Conservation (phyloP, 805 yeast genomes). For the Barnettozyma vustinii region DNA sequence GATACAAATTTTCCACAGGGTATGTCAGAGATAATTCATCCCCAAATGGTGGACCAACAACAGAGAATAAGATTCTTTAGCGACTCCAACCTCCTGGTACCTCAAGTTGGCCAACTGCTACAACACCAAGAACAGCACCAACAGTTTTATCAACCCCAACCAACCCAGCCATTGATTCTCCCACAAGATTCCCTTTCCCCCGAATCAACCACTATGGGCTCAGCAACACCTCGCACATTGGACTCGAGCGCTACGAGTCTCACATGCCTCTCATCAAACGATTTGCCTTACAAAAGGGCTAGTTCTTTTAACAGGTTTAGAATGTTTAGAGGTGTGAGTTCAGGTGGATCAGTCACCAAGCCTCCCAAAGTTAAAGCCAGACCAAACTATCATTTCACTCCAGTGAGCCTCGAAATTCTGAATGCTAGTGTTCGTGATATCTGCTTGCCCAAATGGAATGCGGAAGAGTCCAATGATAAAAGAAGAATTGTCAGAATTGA, state of each 20-base stretch:
- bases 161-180: neutral
- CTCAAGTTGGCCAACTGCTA: neutral
- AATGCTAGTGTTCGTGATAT: conserved; percentile 43
- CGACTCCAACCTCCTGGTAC: neutral
- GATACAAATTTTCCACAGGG: neutral
- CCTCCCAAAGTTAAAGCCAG: conserved; percentile 40
- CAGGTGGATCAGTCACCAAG: conserved; percentile 51
- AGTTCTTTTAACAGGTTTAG: conserved; percentile 25
- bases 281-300: neutral
- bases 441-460: conserved; percentile 48
- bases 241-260: neutral
- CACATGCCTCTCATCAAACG: neutral
- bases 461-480: conserved; percentile 40
- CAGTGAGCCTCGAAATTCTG: conserved; percentile 42
- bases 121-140: neutral
- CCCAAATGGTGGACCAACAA: neutral
- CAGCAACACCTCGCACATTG: neutral
- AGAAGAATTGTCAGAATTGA: conserved; percentile 56
- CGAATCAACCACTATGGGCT: neutral
- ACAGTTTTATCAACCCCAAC: neutral
- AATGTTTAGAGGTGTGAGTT: conserved; percentile 50
- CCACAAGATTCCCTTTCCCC: neutral
- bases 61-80: neutral
- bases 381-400: conserved; percentile 19
- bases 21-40: neutral